Evolutionary conservation across 2,329 filamentous ascomycete genomes (phyloP).

Genomic region (Fusarium siculi): DNA sequence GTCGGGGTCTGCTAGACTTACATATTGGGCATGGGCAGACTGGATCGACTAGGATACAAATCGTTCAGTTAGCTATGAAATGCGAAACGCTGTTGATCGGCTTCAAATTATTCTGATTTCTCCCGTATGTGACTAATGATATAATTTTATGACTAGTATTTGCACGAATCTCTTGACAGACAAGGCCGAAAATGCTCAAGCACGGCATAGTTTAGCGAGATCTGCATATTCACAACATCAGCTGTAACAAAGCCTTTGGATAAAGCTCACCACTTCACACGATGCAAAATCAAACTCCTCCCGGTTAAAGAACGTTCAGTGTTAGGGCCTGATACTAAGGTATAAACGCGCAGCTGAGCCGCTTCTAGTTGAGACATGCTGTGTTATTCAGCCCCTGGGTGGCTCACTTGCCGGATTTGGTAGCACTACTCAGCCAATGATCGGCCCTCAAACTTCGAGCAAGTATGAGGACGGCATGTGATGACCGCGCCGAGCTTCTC

Average conservation of each 20-base stretch:
- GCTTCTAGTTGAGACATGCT: background rate
- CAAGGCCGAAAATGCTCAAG: background rate
- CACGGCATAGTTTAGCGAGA: background rate
- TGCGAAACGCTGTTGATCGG: background rate
- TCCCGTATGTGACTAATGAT: background rate
- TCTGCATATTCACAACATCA: background rate
- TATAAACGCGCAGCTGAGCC: background rate
- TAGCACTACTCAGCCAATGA: background rate
- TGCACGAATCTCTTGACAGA: no score
- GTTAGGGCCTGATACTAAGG: background rate
- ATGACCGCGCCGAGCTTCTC: background rate
- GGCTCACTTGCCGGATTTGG: background rate
- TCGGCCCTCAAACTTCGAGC: background rate
- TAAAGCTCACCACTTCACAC: background rate
- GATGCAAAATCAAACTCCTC: background rate
- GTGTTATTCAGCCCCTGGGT: background rate
- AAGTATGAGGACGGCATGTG: background rate
- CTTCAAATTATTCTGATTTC: background rate
- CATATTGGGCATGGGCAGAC: background rate
- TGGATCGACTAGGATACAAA: accelerated
- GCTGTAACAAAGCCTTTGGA: background rate
- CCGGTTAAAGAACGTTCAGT: background rate
- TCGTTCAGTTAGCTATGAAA: background rate
- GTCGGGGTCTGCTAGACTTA: background rate
- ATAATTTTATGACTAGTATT: no score